Percentiles rank a stretch among this genome's conserved stretches.
These are phyloP conservation scores for Phytopythium montanum DNA, from an alignment of 352 stramenopile genomes.

Conservation along the genomic window DNA sequence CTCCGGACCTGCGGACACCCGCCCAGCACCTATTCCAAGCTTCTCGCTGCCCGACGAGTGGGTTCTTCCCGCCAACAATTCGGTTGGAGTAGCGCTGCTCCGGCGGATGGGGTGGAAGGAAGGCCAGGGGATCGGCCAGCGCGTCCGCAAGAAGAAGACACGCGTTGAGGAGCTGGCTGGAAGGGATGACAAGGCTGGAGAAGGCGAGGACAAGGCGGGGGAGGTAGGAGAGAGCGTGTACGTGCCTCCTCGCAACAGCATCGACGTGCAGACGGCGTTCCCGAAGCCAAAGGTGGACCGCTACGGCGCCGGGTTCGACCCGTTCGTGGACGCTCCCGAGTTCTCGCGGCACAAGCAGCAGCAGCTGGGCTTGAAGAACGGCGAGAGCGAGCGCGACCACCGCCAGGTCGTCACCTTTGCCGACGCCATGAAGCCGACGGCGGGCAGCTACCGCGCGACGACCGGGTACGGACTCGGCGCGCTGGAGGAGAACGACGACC, in stretches of 20 bases:
- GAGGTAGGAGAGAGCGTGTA: slow-evolving; percentile 39
- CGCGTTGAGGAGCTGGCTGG: slow-evolving; percentile 2
- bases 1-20: background rate
- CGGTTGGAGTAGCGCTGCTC: slow-evolving; percentile 81
- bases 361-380: slow-evolving; percentile 17
- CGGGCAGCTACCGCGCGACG: slow-evolving; percentile 29
- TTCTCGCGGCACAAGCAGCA: slow-evolving; percentile 55
- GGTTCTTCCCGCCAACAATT: slow-evolving; percentile 63
- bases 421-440: slow-evolving; percentile 47
- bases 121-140: slow-evolving; percentile 84
- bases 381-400: slow-evolving; percentile 19
- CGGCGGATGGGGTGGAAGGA: slow-evolving; percentile 90
- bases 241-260: slow-evolving; percentile 48
- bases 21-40: slow-evolving; percentile 19
- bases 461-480: slow-evolving; percentile 68
- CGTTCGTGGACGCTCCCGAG: slow-evolving; percentile 68
- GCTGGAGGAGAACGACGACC: slow-evolving; percentile 81
- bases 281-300: slow-evolving; percentile 68
- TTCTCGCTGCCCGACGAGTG: slow-evolving; percentile 73
- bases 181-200: background rate
- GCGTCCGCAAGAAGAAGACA: slow-evolving; percentile 48
- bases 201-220: slow-evolving; percentile 5
- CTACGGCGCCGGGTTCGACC: slow-evolving; percentile 78
- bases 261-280: slow-evolving; percentile 51
- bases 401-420: slow-evolving; percentile 71